Base-by-base conservation (phyloP, 129 eudicot genomes). In the Centella asiatica region DNA sequence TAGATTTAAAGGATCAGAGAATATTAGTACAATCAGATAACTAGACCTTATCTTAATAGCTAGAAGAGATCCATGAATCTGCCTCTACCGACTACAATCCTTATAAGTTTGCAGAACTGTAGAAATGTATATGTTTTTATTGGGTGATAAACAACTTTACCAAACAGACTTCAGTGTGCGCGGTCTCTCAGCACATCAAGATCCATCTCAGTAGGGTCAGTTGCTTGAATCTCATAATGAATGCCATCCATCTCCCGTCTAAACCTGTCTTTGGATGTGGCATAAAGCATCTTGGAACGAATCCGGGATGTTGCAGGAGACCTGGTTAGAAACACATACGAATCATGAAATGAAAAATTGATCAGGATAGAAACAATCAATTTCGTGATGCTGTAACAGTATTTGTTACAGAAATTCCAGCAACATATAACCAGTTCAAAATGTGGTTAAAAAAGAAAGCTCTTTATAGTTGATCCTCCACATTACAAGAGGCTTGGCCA, bases 161-260 rank as follows among this genome's bases (percentile, higher is more conserved):
- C n/a, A n/a, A n/a, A n/a, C n/a, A n/a, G n/a, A n/a, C n/a, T n/a
- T 69, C 67, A 87, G 73, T 81, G 71, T 26, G 78, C 89, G 7
- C 93, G 94, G 24, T 81, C 87, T 68, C 65, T 77, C 34, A 88
- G 75, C 44, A 85, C 94, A 7, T 82, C 81, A 74, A 88, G 86
- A 51, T 88, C 94, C 89, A 88, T 79, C 42, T 85, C 94, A 6
- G 89, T 62, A 47, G 96, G 87, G 44, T 88, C 94, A 17, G 96
- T 88, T 0, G 96, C 94, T 72, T 85, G 96, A 77, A 84, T 88
- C 73, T 88, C 94, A 44, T 77, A 85, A 71, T 88, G 87, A 29
- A 88, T 67, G 14, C 96, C 96, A 71, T 88, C 89, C 61, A 88
- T 54, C 65, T 71, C 87, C 39, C 77, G 76, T 72, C 77, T 81